These are phyloP conservation scores for Botryotinia globosa DNA, from an alignment of 2,329 filamentous ascomycete species.

Conservation along the genomic window DNA sequence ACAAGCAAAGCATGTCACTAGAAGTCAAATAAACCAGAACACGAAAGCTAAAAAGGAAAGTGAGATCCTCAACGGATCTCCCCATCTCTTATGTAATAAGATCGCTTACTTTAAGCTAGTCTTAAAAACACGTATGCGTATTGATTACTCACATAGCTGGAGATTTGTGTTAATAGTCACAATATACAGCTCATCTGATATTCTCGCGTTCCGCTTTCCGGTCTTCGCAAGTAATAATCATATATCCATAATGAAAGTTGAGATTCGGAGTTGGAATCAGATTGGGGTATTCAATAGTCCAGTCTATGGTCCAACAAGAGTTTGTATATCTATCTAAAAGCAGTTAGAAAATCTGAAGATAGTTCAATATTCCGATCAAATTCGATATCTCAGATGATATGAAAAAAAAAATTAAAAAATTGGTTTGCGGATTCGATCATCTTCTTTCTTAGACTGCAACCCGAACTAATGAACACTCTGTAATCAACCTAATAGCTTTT, in stretches of 20 bases:
- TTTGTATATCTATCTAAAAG: no score
- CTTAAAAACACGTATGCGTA: not conserved
- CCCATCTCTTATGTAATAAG: not conserved
- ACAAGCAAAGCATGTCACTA: rapidly evolving
- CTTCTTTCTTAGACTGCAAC: no score
- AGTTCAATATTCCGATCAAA: no score
- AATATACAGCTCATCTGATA: not conserved
- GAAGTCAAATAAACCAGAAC: not conserved
- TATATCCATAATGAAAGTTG: not conserved
- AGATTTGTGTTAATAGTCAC: not conserved
- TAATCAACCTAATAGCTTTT: not conserved
- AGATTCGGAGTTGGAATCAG: no score
- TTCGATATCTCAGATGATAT: no score
- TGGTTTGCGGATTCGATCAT: no score
- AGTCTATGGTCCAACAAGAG: no score
- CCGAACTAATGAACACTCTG: no score
- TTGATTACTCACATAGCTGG: not conserved
- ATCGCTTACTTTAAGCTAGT: not conserved
- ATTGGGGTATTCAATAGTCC: no score
- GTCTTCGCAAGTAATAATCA: not conserved
- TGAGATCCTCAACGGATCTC: not conserved
- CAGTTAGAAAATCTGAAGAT: no score
- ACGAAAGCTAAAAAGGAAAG: not conserved
- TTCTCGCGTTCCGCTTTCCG: not conserved
- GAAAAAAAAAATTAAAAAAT: no score